phyloP scores from a whole-genome alignment of 148 eudicot species.

The Hydrangea macrophylla region DNA sequence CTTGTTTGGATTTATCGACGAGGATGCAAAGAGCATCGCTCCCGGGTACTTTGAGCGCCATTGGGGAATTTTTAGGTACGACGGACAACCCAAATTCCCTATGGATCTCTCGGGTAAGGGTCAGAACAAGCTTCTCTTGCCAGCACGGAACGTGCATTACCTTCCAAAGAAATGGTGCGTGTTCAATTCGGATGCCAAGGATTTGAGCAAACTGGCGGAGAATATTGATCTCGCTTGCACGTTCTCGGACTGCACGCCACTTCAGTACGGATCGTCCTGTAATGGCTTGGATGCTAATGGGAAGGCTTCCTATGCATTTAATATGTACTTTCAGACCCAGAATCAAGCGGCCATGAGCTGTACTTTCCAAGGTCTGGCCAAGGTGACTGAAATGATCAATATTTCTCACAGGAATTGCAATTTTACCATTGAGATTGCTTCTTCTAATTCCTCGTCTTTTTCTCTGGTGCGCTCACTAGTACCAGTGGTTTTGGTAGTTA shows the following conservation, averaged over 20 bases:
- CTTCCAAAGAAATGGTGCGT: constrained; percentile 18
- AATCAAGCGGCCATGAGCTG: constrained; percentile 15
- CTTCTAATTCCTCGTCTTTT: neutral
- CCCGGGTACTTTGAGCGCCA: constrained; percentile 25
- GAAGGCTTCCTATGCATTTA: constrained; percentile 21
- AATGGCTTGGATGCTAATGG: constrained; percentile 10
- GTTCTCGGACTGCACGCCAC: constrained; percentile 13
- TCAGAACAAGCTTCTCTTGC: constrained; percentile 10
- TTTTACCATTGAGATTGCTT: constrained; percentile 14
- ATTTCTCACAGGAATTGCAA: constrained; percentile 13
- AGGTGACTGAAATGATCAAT: constrained; percentile 7
- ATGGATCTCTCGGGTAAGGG: constrained; percentile 8
- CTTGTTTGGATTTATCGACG: constrained; percentile 23
- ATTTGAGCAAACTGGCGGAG: constrained; percentile 17
- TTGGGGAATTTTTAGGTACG: constrained; percentile 23
- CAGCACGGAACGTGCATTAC: constrained; percentile 16
- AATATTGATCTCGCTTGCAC: constrained; percentile 15
- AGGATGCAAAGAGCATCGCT: constrained; percentile 17
- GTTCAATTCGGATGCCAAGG: constrained; percentile 14
- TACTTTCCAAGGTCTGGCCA: constrained; percentile 20
- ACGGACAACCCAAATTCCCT: constrained; percentile 21
- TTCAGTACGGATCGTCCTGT: constrained; percentile 18
- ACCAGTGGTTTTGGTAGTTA: neutral
- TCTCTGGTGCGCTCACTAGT: neutral
- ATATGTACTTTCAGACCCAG: constrained; percentile 15